Percentiles rank a stretch among this genome's conserved stretches.
Conservation (phyloP, 129 eudicot species). For the Helianthus tuberosus region DNA sequence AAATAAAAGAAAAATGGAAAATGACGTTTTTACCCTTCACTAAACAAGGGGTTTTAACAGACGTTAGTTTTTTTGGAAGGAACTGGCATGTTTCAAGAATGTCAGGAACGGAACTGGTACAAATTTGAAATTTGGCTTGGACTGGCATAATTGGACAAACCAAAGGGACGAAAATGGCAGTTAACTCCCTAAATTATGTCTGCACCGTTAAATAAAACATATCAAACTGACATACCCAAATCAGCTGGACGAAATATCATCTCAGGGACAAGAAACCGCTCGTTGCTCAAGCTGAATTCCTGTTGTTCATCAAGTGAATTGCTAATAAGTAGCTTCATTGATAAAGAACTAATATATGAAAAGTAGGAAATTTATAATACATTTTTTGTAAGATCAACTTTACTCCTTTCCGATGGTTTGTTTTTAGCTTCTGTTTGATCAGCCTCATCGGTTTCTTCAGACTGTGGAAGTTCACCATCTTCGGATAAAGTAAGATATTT, state of each 20-base stretch:
- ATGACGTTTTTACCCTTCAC: too few species aligned
- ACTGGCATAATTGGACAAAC: too few species aligned
- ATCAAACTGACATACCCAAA: conserved; percentile 52
- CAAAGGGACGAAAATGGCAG: too few species aligned
- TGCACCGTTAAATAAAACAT: background rate
- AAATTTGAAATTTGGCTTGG: too few species aligned
- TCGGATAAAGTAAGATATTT: conserved; percentile 51
- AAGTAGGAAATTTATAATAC: conserved; percentile 28
- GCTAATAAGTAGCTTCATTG: conserved; percentile 1
- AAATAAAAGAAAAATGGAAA: too few species aligned
- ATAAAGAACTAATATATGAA: background rate
- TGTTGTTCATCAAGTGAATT: conserved; percentile 29
- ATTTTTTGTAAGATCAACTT: conserved; percentile 70
- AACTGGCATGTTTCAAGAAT: too few species aligned
- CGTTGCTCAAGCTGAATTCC: conserved; percentile 96
- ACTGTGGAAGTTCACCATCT: conserved; percentile 30
- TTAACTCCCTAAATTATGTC: background rate
- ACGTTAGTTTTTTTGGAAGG: too few species aligned
- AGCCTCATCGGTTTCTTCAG: conserved; percentile 32
- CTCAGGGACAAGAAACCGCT: conserved; percentile 98
- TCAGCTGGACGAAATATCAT: conserved; percentile 99
- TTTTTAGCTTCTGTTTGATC: conserved; percentile 43
- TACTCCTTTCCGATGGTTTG: conserved; percentile 53
- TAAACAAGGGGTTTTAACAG: too few species aligned
- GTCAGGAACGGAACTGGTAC: too few species aligned